Evolutionary conservation across 495 filamentous ascomycete genomes (phyloP).

Genomic region (Darksidea phi): DNA sequence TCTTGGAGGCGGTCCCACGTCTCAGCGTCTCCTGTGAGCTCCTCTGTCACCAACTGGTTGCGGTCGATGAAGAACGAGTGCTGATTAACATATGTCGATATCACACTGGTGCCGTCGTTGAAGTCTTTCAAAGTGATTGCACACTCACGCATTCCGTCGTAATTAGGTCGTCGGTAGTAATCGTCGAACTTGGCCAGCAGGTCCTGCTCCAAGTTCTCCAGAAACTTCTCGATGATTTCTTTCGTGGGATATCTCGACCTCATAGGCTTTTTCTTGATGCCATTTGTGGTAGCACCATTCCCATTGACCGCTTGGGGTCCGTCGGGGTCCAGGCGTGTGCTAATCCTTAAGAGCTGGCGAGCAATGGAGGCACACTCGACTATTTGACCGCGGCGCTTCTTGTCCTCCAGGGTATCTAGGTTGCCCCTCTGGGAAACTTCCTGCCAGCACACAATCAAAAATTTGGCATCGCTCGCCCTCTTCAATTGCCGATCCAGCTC

Average conservation of each 20-base stretch:
- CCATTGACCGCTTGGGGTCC: conserved; percentile 64
- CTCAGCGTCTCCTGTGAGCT: conserved; percentile 78
- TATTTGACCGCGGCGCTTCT: conserved; percentile 78
- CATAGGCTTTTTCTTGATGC: conserved; percentile 45
- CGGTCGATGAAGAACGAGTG: conserved; percentile 98
- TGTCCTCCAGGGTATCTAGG: conserved; percentile 74
- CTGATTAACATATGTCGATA: conserved; percentile 95
- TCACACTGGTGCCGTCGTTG: conserved; percentile 89
- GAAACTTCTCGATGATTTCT: conserved; percentile 95
- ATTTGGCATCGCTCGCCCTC: conserved; percentile 87
- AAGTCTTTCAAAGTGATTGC: conserved; percentile 93
- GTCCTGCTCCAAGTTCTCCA: conserved; percentile 92
- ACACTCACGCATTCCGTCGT: conserved; percentile 85
- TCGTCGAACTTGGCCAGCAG: conserved; percentile 94
- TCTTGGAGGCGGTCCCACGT: conserved; percentile 84
- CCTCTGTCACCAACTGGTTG: conserved; percentile 84
- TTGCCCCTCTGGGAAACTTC: conserved; percentile 85
- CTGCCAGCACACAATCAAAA: conserved; percentile 92
- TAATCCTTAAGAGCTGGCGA: conserved; percentile 82
- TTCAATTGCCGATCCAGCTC: conserved; percentile 89
- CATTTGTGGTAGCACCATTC: conserved; percentile 40
- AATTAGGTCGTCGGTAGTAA: conserved; percentile 88
- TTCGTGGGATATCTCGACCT: conserved; percentile 62
- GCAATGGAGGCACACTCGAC: conserved; percentile 87
- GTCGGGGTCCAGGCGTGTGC: conserved; percentile 72